These are phyloP conservation scores for Mortierella sp. DNA, from an alignment of 371 early-diverging fungal species.

Conservation along the genomic window DNA sequence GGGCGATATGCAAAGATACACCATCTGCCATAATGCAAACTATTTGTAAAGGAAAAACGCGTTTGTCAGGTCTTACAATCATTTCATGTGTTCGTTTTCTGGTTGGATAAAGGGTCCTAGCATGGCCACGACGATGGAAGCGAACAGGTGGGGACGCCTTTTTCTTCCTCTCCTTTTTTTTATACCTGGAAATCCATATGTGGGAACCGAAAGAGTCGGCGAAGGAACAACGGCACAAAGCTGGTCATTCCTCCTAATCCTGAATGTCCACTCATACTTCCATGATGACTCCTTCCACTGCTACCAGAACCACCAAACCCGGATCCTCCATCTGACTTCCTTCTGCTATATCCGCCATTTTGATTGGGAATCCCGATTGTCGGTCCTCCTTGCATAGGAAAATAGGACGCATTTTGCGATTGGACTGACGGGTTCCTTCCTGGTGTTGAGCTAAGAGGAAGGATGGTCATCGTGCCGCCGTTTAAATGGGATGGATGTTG, in stretches of 20 bases:
- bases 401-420: constrained; percentile 25
- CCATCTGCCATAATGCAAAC: constrained; percentile 94
- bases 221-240: constrained; percentile 60
- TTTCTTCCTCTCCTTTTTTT: background rate
- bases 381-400: constrained; percentile 27
- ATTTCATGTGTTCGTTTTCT: too few species aligned
- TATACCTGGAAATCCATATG: constrained; percentile 89
- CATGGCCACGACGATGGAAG: too few species aligned
- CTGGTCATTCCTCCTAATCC: constrained; percentile 21
- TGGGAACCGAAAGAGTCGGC: constrained; percentile 76
- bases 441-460: constrained; percentile 42
- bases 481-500: background rate
- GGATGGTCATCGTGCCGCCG: constrained; percentile 31
- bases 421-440: constrained; percentile 41
- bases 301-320: constrained; percentile 19
- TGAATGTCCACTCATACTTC: constrained; percentile 12
- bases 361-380: constrained; percentile 44
- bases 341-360: constrained; percentile 13
- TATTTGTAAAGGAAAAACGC: constrained; percentile 36
- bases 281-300: constrained; percentile 17
- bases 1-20: constrained; percentile 86
- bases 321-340: constrained; percentile 33
- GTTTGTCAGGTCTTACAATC: too few species aligned
- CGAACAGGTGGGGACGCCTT: background rate
- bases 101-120: too few species aligned